Percentiles rank a stretch among this genome's conserved stretches.
These are phyloP conservation scores for Globisporangium irregulare DNA, from an alignment of 352 stramenopile genomes.

Conservation along the genomic window DNA sequence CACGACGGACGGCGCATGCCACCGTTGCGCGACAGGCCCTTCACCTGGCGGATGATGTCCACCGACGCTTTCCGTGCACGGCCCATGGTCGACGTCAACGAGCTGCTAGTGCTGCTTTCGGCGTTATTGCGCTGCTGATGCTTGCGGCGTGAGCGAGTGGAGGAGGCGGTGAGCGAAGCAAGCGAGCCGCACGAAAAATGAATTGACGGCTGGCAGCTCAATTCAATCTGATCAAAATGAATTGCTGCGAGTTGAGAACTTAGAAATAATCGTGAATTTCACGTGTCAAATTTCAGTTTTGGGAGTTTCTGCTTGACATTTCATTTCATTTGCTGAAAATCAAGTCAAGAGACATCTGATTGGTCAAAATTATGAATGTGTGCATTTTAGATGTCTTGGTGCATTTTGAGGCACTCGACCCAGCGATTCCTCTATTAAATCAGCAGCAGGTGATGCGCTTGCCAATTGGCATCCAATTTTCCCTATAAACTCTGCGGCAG, in stretches of 20 bases:
- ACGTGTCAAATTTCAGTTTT: too few relatives aligned
- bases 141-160: not conserved
- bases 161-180: not conserved
- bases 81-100: slow-evolving; percentile 43
- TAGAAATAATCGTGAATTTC: too few relatives aligned
- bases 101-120: not conserved
- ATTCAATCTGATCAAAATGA: not conserved
- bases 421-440: too few relatives aligned
- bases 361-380: too few relatives aligned
- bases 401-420: too few relatives aligned
- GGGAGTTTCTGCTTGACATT: too few relatives aligned
- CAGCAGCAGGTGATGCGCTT: too few relatives aligned
- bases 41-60: slow-evolving; percentile 78
- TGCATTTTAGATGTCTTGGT: too few relatives aligned
- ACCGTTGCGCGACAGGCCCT: slow-evolving; percentile 74
- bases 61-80: slow-evolving; percentile 72
- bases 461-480: too few relatives aligned
- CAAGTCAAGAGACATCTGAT: too few relatives aligned
- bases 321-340: too few relatives aligned
- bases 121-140: not conserved
- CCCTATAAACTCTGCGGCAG: too few relatives aligned
- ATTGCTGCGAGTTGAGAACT: not conserved
- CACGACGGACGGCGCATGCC: slow-evolving; percentile 71
- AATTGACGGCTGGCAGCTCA: not conserved
- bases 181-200: not conserved